Evolutionary conservation across 495 filamentous ascomycete species (phyloP).

Genomic region (Pseudoneurospora amorphoporcata): DNA sequence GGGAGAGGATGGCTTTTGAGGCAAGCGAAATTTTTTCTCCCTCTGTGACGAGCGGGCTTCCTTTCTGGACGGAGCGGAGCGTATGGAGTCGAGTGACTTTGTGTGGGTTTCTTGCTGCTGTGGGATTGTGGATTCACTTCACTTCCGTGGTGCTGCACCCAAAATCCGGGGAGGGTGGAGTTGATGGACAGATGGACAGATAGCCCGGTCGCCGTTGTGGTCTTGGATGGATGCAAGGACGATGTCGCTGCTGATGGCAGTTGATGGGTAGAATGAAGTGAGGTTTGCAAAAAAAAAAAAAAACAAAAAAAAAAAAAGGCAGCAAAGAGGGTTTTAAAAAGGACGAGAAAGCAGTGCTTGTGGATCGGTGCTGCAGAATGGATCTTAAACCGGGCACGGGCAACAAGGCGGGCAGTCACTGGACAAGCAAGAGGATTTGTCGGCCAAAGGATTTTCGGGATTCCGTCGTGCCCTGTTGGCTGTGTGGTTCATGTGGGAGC

Average conservation of each 20-base stretch:
- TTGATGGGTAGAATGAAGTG: neutral
- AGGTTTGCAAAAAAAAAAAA: neutral
- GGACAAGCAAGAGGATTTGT: neutral
- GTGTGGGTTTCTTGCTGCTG: neutral
- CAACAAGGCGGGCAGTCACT: neutral
- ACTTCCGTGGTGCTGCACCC: neutral
- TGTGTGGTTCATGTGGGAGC: neutral
- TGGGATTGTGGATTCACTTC: neutral
- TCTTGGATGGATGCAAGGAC: neutral
- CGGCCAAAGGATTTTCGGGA: neutral
- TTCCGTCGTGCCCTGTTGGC: neutral
- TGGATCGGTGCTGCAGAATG: neutral
- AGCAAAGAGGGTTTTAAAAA: neutral
- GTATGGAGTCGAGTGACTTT: neutral
- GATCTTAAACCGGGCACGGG: neutral
- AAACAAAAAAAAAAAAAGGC: neutral
- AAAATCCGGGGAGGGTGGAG: neutral
- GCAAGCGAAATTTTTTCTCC: neutral
- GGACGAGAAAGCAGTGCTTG: neutral
- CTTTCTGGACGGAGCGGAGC: neutral
- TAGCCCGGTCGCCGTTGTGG: neutral
- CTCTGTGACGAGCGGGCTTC: neutral
- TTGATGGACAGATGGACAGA: neutral
- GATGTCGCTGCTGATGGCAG: neutral
- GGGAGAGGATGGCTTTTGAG: neutral